Evolutionary conservation across 495 filamentous ascomycete genomes (phyloP), one percentile per base, ranked within the genome.

Genomic region (Paragyromitra xinjiangensis): DNA sequence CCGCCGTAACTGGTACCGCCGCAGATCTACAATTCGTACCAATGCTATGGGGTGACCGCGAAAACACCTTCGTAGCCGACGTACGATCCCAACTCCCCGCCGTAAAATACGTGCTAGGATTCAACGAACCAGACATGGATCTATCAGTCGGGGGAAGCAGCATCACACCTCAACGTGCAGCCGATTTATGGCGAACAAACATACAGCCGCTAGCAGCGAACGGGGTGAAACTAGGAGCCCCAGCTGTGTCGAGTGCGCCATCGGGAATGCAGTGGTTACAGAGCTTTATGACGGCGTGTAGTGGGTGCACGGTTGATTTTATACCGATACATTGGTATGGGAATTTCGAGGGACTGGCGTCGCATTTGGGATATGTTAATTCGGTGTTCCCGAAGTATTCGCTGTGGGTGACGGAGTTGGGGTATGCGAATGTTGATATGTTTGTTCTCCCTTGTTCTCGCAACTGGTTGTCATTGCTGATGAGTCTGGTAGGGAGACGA

Each of bases 241-340:
- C 90, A 0, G 87, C 87, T 3, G 88, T 89, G 51, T 90, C 89
- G 0, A 89, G 88, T 0, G 83, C 83, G 0, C 80, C 85, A 39
- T 74, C 79, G 0, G 92, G 92, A 2, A 84, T 90, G 64, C 82
- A 81, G 0, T 94, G 92, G 92, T 80, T 93, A 70, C 78, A 88
- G 71, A 78, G 79, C 26, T 81, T 81, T 50, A 51, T 81, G 45
- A 39, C 14, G 0, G 67, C 53, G 6, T 81, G 79, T 29, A 19
- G 19, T 39, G 73, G 72, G 16, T 94, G 92, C 82, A 89, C 86
- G 0, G 87, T 87, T 40, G 92, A 93, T 81, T 93, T 94, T 81
- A 86, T 94, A 8, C 87, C 91, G 0, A 80, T 94, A 39, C 92
- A 94, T 79, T 94, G 90, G 90, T 94, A 94, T 78, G 91, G 91